Evolutionary conservation across 208 protist genomes (phyloP).

Genomic region (Histomonas meleagridis): DNA sequence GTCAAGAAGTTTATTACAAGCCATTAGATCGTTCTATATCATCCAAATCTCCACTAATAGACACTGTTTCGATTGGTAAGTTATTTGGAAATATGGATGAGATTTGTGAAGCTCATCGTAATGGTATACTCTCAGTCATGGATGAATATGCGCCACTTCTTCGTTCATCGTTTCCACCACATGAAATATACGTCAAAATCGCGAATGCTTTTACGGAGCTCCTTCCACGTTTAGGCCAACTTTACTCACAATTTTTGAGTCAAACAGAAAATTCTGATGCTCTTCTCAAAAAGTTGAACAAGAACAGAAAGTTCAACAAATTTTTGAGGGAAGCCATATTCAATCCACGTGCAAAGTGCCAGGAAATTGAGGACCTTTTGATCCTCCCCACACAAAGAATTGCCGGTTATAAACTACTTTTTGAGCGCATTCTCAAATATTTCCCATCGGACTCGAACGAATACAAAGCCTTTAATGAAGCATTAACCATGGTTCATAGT

Average conservation of each 20-base stretch:
- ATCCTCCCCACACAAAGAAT: not conserved
- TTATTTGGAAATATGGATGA: not conserved
- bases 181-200: not conserved
- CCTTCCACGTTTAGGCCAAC: not conserved
- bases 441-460: not conserved
- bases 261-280: not conserved
- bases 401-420: not conserved
- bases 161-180: not conserved
- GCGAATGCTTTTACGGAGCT: not conserved
- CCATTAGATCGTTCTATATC: constrained; percentile 12
- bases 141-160: not conserved
- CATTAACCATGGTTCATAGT: not conserved
- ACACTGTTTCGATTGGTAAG: not conserved
- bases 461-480: not conserved
- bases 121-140: not conserved
- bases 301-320: not conserved
- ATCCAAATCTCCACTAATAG: not conserved
- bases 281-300: not conserved
- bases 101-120: not conserved
- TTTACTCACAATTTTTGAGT: not conserved
- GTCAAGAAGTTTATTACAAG: not conserved
- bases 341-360: not conserved
- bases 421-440: not conserved
- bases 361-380: not conserved
- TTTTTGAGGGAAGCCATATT: not conserved